Base-by-base conservation (phyloP, 2,329 filamentous ascomycete genomes). In the Xylaria sp. region DNA sequence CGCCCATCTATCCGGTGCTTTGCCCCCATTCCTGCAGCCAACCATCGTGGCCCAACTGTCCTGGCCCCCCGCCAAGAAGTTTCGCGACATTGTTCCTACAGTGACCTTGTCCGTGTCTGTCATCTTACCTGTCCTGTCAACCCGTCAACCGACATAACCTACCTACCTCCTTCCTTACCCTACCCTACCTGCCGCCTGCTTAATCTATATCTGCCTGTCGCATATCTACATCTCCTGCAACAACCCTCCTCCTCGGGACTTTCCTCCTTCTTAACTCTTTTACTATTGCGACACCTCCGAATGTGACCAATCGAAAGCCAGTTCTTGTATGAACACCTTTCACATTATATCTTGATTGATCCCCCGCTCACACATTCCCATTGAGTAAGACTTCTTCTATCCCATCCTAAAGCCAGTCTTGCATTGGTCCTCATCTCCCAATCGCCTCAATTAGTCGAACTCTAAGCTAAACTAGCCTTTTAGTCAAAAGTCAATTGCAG, bases 41-140 rank as follows among this genome's bases (percentile, higher is more conserved):
- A 69, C 63, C 68, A 69, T 57, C 44, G 32, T 67, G 28, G 50
- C 32, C 71, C 69, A 66, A 61, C 66, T 71, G 69, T 67, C 68
- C 34, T 51, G 60, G 48, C 68, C 63, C 67, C 67, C 39, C 65
- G 60, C 70, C 63, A 72, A 68, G 61, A 58, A 50, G 52, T 61
- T 54, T 62, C 70, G 70, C 65, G 70, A 70, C 70, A 66, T 65
- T 70, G 68, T 72, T 72, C 65, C 70, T 72, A 66, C 68, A 46
- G 68, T 61, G 70, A 72, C 70, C 70, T 66, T 61, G 68, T 58
- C 58, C 48, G 56, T 59, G 64, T 66, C 13, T 44, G 12, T 18
- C 67, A 57, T 70, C 70, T 63, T 54, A 67, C 65, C 54, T 37
- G 10, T 37, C 41, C 41, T 28, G 8, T 58, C 64, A 46, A 59